Base-by-base conservation (phyloP, 768 basidiomycete species). In the Suillus luteus region DNA sequence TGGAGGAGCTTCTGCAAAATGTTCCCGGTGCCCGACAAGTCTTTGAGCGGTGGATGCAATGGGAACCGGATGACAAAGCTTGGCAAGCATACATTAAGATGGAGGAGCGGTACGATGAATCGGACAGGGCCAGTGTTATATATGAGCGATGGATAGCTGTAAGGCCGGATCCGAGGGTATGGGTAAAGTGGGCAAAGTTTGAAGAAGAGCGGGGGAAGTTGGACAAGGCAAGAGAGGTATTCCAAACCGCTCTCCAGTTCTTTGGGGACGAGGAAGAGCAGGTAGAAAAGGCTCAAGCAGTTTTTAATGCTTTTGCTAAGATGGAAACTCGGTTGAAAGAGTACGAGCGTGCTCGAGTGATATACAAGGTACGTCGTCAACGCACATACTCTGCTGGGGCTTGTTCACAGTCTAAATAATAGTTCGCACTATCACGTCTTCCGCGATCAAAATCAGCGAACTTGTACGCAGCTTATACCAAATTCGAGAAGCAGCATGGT, bases 61-160 rank as follows among this genome's bases (percentile, higher is more conserved):
- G 97, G 97, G 97, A 99, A 74, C 97, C 97, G 1, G 96, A 99
- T 70, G 97, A 99, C 85, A 98, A 98, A 81, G 95, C 96, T 3
- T 99, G 96, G 96, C 93, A 95, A 73, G 94, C 95, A n/a, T 99
- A 96, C 77, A 93, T 99, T 83, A 99, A 99, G 80, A 82, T 99
- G 75, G 97, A 99, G 79, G 88, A 91, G 72, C 85, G 97, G 59
- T 99, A 99, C 74, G 82, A 88, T 62, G 97, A 99, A 76, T 78
- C 87, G 24, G 97, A 98, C 69, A 84, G 97, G 10, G 96, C 95
- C 2, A 96, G 95, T 64, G 81, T 89, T 24, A 90, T 99, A 41
- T 97, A 96, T 73, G 96, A 99, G 72, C 83, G 95, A 10, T 94
- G 94, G 92, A 84, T 93, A 59, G 89, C 86, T 3, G 85, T 93